Evolutionary conservation across 2,329 filamentous ascomycete species (phyloP), one percentile per base, ranked within the genome.

Genomic region (Sphaerulina vaccinii): DNA sequence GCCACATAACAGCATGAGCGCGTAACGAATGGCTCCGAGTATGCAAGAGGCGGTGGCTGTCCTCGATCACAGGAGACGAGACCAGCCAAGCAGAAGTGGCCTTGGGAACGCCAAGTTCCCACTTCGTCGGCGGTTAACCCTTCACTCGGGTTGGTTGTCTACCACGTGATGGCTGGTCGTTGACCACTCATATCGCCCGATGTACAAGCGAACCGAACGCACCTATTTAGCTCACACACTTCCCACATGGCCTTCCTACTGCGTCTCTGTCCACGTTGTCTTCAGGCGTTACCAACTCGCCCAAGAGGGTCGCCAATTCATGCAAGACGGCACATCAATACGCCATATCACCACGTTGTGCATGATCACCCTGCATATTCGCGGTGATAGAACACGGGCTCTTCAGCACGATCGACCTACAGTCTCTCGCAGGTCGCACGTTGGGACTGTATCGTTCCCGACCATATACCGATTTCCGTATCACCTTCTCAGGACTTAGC

Each of bases 21-120:
- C 58, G 53, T 61, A 62, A 62, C 56, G 58, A 58, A 57, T 59
- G 58, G 61, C 52, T 49, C 47, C 44, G 49, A 45, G 44, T 46
- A 43, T 52, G 45, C 36, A 40, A 37, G 37, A 29, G 32, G 45
- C 39, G 54, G 59, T 56, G 53, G 55, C 55, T 53, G 36, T 40
- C 45, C 38, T 40, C 33, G 24, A 48, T 39, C 45, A 39, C 45
- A 21, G 22, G 23, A 11, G 48, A 50, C 48, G 49, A 51, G 52
- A 40, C 33, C 27, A 47, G 48, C 52, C 52, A 54, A 50, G 52
- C 29, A 22, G 48, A 24, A 33, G 33, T 33, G 37, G 37, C 33
- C 29, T 36, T n/a, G 32, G 18, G 19, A 36, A 36, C 11, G 33
- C 43, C 38, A 43, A 41, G 44, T 33, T 24, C 44, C 35, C 19